Evolutionary conservation across 148 eudicot species (phyloP).

Genomic region (Vaccinium vitisidaea): DNA sequence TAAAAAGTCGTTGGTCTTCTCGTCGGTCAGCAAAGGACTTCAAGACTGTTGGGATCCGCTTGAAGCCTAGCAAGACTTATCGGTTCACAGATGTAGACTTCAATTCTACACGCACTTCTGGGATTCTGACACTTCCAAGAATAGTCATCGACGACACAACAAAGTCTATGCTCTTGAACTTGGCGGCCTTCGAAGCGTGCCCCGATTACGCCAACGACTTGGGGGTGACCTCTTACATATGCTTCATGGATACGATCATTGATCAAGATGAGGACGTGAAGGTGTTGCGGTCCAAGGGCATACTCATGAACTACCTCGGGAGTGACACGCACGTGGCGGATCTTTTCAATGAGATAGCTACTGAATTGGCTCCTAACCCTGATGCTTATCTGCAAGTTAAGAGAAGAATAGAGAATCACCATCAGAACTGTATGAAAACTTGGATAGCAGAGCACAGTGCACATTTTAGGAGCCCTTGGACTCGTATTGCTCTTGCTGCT

Average conservation of each 20-base stretch:
- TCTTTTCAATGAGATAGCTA: background rate
- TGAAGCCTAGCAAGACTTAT: background rate
- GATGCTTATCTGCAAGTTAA: background rate
- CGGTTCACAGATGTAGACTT: background rate
- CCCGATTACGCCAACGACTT: background rate
- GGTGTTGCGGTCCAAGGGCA: background rate
- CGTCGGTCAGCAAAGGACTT: conserved; percentile 9
- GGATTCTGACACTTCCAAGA: background rate
- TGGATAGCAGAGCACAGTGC: background rate
- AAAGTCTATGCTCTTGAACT: background rate
- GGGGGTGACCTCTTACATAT: background rate
- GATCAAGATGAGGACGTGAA: background rate
- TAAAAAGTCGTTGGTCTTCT: background rate
- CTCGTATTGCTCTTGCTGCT: background rate
- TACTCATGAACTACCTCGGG: background rate
- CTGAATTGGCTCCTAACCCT: background rate
- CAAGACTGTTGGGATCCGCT: background rate
- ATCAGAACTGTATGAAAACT: background rate
- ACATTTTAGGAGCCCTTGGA: background rate
- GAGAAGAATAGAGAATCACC: background rate
- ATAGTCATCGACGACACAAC: background rate
- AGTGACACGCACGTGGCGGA: no score
- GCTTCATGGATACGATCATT: background rate
- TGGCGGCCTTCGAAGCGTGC: background rate
- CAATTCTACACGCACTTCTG: background rate